Evolutionary conservation across 23 red algal species (phyloP).

Genomic region (Gracilariopsis chorda): DNA sequence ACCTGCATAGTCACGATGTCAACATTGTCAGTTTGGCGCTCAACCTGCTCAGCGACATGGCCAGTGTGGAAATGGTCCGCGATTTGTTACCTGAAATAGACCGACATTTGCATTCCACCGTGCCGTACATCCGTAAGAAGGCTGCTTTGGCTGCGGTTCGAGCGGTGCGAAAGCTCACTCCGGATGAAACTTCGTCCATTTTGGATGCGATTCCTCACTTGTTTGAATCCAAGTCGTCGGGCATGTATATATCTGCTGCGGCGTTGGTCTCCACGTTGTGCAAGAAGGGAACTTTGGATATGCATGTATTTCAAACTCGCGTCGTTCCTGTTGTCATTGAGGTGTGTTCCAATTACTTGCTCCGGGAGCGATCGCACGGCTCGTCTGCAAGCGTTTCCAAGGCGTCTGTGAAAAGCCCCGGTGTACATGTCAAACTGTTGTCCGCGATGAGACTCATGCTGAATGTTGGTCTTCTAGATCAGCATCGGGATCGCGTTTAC

Average conservation of each 20-base stretch:
- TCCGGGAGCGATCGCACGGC: neutral
- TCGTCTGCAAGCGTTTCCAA: neutral
- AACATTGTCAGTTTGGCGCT: constrained; percentile 85
- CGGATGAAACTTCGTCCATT: constrained; percentile 67
- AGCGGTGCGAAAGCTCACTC: constrained; percentile 72
- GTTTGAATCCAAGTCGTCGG: constrained; percentile 23
- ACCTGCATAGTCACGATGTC: constrained; percentile 79
- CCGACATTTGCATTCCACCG: constrained; percentile 47
- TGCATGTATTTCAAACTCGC: neutral
- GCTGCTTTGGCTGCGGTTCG: constrained; percentile 86
- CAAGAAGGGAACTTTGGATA: constrained; percentile 39
- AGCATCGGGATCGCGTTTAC: neutral
- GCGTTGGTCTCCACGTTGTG: constrained; percentile 47
- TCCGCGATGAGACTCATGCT: constrained; percentile 45
- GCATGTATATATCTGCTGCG: constrained; percentile 44
- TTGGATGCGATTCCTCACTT: constrained; percentile 28
- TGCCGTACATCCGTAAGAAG: constrained; percentile 88
- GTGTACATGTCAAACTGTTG: constrained; percentile 68
- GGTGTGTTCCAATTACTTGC: constrained; percentile 22
- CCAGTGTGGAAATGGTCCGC: constrained; percentile 84
- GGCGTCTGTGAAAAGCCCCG: constrained; percentile 76
- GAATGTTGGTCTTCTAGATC: neutral
- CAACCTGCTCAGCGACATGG: constrained; percentile 82
- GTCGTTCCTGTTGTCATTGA: constrained; percentile 33
- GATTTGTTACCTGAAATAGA: constrained; percentile 94